These are phyloP conservation scores for Postia placenta DNA, from an alignment of 768 basidiomycete genomes.

Conservation along the genomic window DNA sequence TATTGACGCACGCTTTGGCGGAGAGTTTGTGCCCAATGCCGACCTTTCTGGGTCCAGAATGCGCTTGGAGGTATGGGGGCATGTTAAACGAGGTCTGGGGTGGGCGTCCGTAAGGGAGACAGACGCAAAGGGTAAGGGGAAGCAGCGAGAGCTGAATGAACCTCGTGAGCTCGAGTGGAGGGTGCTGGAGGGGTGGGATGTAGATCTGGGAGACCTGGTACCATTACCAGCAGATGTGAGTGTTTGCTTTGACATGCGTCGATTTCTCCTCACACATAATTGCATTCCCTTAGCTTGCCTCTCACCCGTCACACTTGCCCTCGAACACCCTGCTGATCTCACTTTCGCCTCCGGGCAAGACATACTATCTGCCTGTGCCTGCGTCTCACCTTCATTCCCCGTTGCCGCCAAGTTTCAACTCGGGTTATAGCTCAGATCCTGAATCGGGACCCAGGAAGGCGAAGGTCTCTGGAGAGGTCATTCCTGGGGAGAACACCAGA, in stretches of 20 bases:
- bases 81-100: conserved; percentile 15
- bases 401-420: conserved; percentile 44
- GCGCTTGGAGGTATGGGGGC: conserved; percentile 56
- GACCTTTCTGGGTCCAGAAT: conserved; percentile 48
- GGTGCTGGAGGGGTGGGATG: conserved; percentile 59
- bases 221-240: conserved; percentile 61
- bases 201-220: conserved; percentile 52
- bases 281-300: conserved; percentile 26
- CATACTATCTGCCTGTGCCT: conserved; percentile 49
- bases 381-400: conserved; percentile 20
- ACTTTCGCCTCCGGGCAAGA: conserved; percentile 53
- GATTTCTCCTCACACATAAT: conserved; percentile 2
- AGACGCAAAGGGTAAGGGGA: conserved; percentile 32
- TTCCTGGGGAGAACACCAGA: conserved; percentile 1
- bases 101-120: conserved; percentile 8
- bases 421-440: conserved; percentile 68
- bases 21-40: conserved; percentile 49
- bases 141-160: conserved; percentile 35
- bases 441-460: conserved; percentile 46
- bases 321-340: conserved; percentile 70
- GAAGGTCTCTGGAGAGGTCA: conserved; percentile 25
- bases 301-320: conserved; percentile 44
- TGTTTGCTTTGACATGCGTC: conserved; percentile 9
- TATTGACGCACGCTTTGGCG: conserved; percentile 44
- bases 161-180: conserved; percentile 44